Conservation (phyloP, 805 yeast genomes). For the Barnettozyma salicaria region DNA sequence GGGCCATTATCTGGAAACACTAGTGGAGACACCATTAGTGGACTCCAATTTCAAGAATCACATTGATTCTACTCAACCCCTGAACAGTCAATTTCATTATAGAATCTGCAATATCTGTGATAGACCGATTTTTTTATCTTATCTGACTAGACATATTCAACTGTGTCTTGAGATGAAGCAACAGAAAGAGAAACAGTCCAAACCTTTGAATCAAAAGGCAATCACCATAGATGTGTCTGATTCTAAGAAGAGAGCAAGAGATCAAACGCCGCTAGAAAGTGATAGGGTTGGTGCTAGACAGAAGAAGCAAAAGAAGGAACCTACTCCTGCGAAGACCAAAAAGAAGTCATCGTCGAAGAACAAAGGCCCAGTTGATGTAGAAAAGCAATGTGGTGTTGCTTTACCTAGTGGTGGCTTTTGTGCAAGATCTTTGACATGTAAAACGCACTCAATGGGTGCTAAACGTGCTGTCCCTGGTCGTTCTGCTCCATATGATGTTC, state of each 20-base stretch:
- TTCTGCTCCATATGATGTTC: constrained; percentile 83
- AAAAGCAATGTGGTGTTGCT: constrained; percentile 93
- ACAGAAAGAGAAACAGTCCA: constrained; percentile 17
- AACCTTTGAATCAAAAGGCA: background rate
- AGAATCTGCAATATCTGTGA: constrained; percentile 43
- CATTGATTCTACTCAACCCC: constrained; percentile 28
- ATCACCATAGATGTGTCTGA: background rate
- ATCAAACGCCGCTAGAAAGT: constrained; percentile 16
- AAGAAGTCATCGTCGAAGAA: constrained; percentile 48
- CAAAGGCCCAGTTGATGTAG: constrained; percentile 84
- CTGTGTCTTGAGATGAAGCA: constrained; percentile 33
- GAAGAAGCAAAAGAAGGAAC: constrained; percentile 25
- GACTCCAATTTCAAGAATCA: constrained; percentile 20
- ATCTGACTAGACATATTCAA: constrained; percentile 35
- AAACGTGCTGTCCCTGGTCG: constrained; percentile 93
- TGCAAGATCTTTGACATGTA: constrained; percentile 93
- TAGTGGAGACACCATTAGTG: constrained; percentile 13
- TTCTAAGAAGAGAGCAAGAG: constrained; percentile 19
- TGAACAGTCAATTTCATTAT: constrained; percentile 35
- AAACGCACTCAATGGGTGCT: constrained; percentile 98
- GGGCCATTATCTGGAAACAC: constrained; percentile 27
- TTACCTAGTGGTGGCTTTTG: constrained; percentile 92
- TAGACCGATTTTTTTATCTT: constrained; percentile 36
- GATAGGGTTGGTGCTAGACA: constrained; percentile 10
- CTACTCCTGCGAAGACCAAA: constrained; percentile 26